These are phyloP conservation scores for Persicaria tinctoria DNA, from an alignment of 148 eudicot genomes.

Conservation along the genomic window DNA sequence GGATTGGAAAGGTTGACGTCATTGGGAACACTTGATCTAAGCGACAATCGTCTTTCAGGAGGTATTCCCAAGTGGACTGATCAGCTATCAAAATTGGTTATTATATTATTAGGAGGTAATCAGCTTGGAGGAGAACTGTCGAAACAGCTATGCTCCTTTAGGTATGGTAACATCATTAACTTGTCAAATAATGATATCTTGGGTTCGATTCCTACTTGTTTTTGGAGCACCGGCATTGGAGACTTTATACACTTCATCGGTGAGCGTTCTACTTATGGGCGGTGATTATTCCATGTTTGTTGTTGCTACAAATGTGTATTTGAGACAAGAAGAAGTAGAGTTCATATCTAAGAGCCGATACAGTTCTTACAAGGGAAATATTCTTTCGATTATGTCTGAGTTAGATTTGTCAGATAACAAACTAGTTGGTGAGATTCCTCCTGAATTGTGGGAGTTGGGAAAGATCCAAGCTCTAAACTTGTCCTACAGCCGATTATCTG, in stretches of 20 bases:
- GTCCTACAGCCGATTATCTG: constrained; percentile 17
- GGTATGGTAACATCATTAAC: constrained; percentile 4
- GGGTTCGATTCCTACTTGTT: constrained; percentile 18
- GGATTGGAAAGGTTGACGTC: not conserved
- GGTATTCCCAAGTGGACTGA: not conserved
- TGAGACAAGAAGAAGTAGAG: not conserved
- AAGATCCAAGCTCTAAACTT: constrained; percentile 3
- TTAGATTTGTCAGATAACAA: constrained; percentile 17
- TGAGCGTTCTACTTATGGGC: no score
- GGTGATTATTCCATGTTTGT: no score
- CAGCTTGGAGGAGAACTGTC: constrained; percentile 15
- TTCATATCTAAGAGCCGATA: constrained; percentile 12
- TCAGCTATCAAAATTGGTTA: not conserved
- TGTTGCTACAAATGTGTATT: not conserved
- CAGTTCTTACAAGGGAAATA: not conserved
- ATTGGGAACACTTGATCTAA: constrained; percentile 8
- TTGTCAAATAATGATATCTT: constrained; percentile 14
- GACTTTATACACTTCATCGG: not conserved
- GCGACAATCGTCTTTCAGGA: not conserved
- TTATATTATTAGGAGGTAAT: constrained; percentile 4
- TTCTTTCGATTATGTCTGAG: constrained; percentile 3
- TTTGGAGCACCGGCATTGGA: not conserved
- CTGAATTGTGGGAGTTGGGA: not conserved
- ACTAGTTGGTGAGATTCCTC: constrained; percentile 16
- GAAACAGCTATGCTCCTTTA: not conserved